Base-by-base conservation (phyloP, 805 yeast species). In the Saccharomycopsis malanga region DNA sequence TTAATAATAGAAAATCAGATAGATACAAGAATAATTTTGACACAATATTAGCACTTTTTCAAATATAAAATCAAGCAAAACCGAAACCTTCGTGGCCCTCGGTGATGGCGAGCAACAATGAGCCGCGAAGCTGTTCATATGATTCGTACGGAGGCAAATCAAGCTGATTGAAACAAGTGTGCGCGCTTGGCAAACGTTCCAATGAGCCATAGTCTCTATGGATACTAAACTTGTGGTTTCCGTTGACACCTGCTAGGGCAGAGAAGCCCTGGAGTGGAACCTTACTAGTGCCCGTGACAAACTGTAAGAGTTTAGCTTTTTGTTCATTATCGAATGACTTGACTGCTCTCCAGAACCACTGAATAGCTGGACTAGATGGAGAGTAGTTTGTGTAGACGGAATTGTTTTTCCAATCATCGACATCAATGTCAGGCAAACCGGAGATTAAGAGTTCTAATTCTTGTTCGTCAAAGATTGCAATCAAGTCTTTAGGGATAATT, bases 81-180 rank as follows among this genome's bases (percentile, higher is more conserved):
- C 97, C 98, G 67, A 93, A 93, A 2, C 98, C 98, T 69, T 87
- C 96, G 58, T 85, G 83, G 17, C 98, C 98, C 64, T 93, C 98
- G 22, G 88, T 85, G 15, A 93, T 78, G 0, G 98, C 97, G 55
- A 85, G 62, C 54, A 89, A 66, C 53, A 93, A 63, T 1, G 93
- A 79, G 2, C 87, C 83, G 53, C 97, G 76, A 45, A 93, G 71
- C 18, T 85, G 80, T 48, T 87, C 96, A 61, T 91, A 93, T 4
- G 84, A 77, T 45, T 83, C 95, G 65, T 93, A 93, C 21, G 87
- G 93, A 0, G 99, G 99, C 45, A 93, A 67, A 61, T 87, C 95
- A 49, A 93, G 72, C 65, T 91, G 98, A 65, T 93, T 93, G 71
- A 89, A 91, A 64, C 99, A 93, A 2, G 98, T 93, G 61, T 93